Base-by-base conservation (phyloP, 1,139 yeast genomes). In the Yamadazyma mexicana region DNA sequence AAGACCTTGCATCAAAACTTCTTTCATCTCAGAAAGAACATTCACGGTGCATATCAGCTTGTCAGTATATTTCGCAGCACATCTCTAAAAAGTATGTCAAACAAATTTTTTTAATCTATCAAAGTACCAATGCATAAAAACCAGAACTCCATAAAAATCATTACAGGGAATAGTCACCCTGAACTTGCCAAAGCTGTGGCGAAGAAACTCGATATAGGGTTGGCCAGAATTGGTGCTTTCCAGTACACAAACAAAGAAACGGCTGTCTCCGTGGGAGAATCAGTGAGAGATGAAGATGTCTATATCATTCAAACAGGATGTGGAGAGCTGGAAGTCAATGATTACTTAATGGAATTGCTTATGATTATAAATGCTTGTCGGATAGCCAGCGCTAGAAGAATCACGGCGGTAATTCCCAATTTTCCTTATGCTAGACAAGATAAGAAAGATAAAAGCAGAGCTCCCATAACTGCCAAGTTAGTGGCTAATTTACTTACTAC, bases 391-490 rank as follows among this genome's bases (percentile, higher is more conserved):
- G 98, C 98, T 2, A 79, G 97, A 59, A 77, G 96, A 50, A 88
- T 92, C 61, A 89, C 98, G 1, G 98, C 95, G 2, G 95, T 92
- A 30, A 76, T 92, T 51, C 98, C 98, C 39, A 87, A 86, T 62
- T 92, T 91, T 67, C 98, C 98, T 3, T 92, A 92, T 59, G 98
- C 98, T 17, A 81, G 98, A 64, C 98, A 92, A 66, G 98, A 92
- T 66, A 80, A 95, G 61, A 92, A 92, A 65, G 98, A 92, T 66
- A 92, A 92, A 66, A 81, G 91, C 44, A 77, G 98, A 56, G 98
- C 98, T 8, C 98, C 98, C 38, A 92, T 92, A 54, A 91, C 98
- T 8, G 98, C 98, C 43, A 91, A 92, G 63, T 75, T 91, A 46
- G 87, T 91, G 82, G 98, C 98, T 31, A 92, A 91, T 58, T 80